Conservation (phyloP, 805 yeast species). For the Metschnikowia borealis region DNA sequence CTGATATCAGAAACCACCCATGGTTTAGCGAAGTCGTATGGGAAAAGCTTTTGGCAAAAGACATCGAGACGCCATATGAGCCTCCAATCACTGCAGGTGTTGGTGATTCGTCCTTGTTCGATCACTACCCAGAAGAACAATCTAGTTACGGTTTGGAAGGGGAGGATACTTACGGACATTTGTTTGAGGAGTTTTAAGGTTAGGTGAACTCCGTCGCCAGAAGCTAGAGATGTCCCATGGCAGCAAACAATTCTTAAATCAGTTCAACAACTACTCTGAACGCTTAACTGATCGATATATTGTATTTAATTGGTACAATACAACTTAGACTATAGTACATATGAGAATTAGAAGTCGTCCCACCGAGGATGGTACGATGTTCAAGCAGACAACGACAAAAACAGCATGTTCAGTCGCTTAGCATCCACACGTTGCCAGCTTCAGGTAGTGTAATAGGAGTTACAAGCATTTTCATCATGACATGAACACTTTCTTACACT, state of each 20-base stretch:
- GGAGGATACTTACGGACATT: conserved; percentile 37
- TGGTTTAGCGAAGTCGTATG: conserved; percentile 62
- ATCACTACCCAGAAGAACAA: conserved; percentile 44
- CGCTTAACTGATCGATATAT: neutral
- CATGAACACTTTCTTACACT: conserved; percentile 74
- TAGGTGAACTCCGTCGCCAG: neutral
- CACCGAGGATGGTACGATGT: neutral
- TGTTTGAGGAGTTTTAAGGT: conserved; percentile 31
- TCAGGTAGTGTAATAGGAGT: neutral
- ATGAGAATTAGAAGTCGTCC: neutral
- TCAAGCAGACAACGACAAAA: neutral
- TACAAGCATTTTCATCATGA: conserved; percentile 12
- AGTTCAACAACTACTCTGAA: neutral
- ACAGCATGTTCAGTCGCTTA: neutral
- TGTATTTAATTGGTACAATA: conserved; percentile 1
- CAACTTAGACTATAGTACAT: conserved; percentile 3
- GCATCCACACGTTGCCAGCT: neutral
- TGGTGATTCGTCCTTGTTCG: conserved; percentile 49
- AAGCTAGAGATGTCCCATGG: neutral
- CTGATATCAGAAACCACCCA: conserved; percentile 52
- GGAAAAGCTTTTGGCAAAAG: conserved; percentile 52
- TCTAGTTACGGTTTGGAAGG: conserved; percentile 37
- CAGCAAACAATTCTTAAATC: neutral
- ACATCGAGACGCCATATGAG: conserved; percentile 61
- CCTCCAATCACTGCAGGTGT: conserved; percentile 62